phyloP scores from a whole-genome alignment of 495 filamentous ascomycete genomes.

The Coniosporium apollinis region DNA sequence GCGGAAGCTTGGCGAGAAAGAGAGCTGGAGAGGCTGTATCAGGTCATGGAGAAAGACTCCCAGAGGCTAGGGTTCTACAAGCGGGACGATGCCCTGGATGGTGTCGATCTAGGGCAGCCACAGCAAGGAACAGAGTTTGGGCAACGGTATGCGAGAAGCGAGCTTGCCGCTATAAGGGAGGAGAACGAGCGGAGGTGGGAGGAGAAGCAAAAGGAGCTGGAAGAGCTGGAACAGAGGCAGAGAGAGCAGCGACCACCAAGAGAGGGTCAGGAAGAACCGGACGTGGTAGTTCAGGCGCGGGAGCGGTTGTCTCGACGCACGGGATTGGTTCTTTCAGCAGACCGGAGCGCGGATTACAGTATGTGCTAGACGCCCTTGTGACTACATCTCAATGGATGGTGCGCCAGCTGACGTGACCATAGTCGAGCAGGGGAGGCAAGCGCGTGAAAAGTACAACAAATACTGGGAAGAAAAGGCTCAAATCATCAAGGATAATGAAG shows the following conservation, averaged over 20 bases:
- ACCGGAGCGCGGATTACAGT: too few species aligned
- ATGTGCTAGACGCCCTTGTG: too few species aligned
- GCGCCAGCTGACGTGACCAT: too few species aligned
- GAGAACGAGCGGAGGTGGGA: constrained; percentile 13
- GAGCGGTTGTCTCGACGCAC: too few species aligned
- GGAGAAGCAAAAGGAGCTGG: constrained; percentile 24
- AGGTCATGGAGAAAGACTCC: constrained; percentile 28
- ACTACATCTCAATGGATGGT: too few species aligned
- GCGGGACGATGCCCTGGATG: constrained; percentile 19
- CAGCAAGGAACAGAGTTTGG: constrained; percentile 1
- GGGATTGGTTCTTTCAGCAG: too few species aligned
- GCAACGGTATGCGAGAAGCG: constrained; percentile 22
- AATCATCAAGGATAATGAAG: constrained; percentile 6
- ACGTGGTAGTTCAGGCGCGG: too few species aligned
- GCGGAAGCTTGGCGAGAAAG: constrained; percentile 44
- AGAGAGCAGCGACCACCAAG: constrained; percentile 11
- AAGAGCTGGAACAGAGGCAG: constrained; percentile 22
- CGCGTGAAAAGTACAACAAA: too few species aligned
- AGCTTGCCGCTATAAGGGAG: constrained; percentile 31
- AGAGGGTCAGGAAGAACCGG: constrained; percentile 5
- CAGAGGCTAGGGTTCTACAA: constrained; percentile 34
- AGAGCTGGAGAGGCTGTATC: constrained; percentile 25
- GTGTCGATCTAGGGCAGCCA: too few species aligned
- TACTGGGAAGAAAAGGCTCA: constrained; percentile 14
- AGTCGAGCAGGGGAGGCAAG: too few species aligned